A percentile compares a stretch with the other conserved stretches of the same genome.
Conservation (phyloP, 176 grass and related monocot genomes). For the Elymus sibiricus region DNA sequence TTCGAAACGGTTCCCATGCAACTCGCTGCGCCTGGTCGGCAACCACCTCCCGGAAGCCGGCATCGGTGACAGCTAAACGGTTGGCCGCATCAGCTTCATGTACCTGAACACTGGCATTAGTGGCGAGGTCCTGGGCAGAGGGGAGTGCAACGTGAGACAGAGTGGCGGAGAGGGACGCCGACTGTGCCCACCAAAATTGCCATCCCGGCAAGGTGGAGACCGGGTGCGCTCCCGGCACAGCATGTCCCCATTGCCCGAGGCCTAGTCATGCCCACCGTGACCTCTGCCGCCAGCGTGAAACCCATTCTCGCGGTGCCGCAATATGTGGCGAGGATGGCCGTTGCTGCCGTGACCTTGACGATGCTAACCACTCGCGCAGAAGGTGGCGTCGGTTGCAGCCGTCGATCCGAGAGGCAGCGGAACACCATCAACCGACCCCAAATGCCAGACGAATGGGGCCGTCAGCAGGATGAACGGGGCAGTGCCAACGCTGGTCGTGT, state of each 20-base stretch:
- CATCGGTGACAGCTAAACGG: neutral
- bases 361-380: too few species aligned
- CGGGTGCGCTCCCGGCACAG: neutral
- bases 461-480: too few species aligned
- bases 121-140: neutral
- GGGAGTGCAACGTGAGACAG: neutral
- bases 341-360: too few species aligned
- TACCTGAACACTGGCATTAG: neutral
- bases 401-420: too few species aligned
- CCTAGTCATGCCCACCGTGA: neutral
- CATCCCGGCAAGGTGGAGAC: neutral
- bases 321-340: too few species aligned
- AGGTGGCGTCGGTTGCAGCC: too few species aligned
- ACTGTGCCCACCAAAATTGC: neutral
- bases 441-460: too few species aligned
- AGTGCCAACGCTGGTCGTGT: too few species aligned
- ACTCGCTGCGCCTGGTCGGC: neutral
- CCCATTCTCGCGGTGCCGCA: neutral
- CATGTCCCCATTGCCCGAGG: neutral
- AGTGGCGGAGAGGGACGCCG: neutral
- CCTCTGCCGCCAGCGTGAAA: neutral
- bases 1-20: neutral
- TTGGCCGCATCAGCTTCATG: neutral
- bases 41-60: too few species aligned
- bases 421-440: too few species aligned